Evolutionary conservation across 768 basidiomycete genomes (phyloP), one percentile per base, ranked within the genome.

Genomic region (Naematelia encephala): DNA sequence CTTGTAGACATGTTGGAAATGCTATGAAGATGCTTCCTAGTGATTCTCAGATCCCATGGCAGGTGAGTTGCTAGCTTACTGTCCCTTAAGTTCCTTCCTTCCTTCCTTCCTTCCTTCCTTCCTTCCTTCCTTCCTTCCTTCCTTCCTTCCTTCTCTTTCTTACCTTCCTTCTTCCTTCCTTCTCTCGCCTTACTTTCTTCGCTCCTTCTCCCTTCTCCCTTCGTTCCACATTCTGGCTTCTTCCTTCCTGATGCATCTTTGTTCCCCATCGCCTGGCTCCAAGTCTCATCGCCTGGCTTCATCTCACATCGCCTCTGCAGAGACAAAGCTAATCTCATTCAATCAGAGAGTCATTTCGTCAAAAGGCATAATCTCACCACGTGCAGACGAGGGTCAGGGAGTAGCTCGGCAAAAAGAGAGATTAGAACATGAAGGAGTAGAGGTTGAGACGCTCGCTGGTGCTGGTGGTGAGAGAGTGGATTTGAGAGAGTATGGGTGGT

Each of bases 351-450:
- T 77, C 5, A 71, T 77, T 50, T 67, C 67, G 3, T 72, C 75
- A 0, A 68, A 63, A 51, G 75, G 75, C 2, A 49, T 63, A 22
- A 79, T 80, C 16, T 90, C 90, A 1, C 91, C 89, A 5, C 82
- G 91, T 45, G 90, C 88, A 0, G 89, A 91, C 2, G 87, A 86
- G 2, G 91, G 91, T 2, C 79, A 83, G 42, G 90, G 90, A 1
- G 90, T 90, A 0, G 82, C 82, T 46, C 79, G 84, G 0, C 91
- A 96, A 71, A 80, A 84, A 16, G 85, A 87, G n/a, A 85, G 82
- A 1, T 82, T 96, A 13, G 84, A 86, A 58, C 85, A 84, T 0
- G 91, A 93, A 74, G 90, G 88, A 2, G 83, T 93, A n/a, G 84
- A 88, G 51, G 90, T 93, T 19, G 80, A 53, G 82, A 63, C 81